phyloP scores from a whole-genome alignment of 2,329 filamentous ascomycete species.

The Ophidiomyces ophidiicola region DNA sequence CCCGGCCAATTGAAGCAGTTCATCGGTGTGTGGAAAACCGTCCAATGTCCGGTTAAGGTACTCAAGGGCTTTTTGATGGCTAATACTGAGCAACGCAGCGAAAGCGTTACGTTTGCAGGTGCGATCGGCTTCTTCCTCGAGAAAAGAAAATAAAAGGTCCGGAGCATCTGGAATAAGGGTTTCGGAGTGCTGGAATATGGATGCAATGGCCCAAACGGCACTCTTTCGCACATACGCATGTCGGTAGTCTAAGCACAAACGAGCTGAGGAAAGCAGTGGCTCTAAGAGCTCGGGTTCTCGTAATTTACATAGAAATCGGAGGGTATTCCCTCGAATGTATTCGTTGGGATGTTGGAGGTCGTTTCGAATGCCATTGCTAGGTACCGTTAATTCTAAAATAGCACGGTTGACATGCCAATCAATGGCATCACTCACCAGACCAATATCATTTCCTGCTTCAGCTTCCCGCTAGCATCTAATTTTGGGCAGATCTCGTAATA shows the following conservation, averaged over 20 bases:
- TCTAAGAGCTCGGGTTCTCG: constrained; percentile 93
- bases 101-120: constrained; percentile 98
- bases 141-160: constrained; percentile 78
- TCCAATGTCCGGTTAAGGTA: constrained; percentile 87
- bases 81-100: constrained; percentile 77
- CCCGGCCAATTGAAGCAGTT: constrained; percentile 83
- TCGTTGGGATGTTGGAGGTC: constrained; percentile 96
- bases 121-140: constrained; percentile 79
- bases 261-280: constrained; percentile 81
- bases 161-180: constrained; percentile 88
- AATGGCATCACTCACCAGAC: constrained; percentile 58
- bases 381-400: not conserved
- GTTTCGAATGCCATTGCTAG: constrained; percentile 91
- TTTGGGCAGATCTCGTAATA: constrained; percentile 99
- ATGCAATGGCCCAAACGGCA: constrained; percentile 85
- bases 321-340: constrained; percentile 94
- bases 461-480: constrained; percentile 77
- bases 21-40: constrained; percentile 84
- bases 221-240: constrained; percentile 98
- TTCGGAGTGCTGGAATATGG: constrained; percentile 83
- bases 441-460: constrained; percentile 99
- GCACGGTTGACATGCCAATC: too few species aligned
- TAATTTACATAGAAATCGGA: constrained; percentile 93
- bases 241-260: constrained; percentile 85
- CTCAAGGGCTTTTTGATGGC: constrained; percentile 79